Evolutionary conservation across 2,329 filamentous ascomycete genomes (phyloP), one percentile per base, ranked within the genome.

Genomic region (Pseudocercospora pini-densiflorae): DNA sequence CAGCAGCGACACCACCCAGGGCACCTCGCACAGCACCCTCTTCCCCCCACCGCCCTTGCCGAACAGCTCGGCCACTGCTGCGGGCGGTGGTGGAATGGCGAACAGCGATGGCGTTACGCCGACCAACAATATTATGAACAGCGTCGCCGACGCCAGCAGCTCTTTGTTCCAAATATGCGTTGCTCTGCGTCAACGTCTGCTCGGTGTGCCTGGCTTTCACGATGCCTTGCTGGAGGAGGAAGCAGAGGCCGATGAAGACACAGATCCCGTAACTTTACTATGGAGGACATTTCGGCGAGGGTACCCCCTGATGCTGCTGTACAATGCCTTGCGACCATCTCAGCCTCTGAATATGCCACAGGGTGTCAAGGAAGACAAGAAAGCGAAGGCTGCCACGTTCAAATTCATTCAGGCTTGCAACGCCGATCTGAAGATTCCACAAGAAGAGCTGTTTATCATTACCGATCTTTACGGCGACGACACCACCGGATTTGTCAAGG

Each of bases 401-500:
- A 93, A 93, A 76, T 98, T 99, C 77, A 87, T 97, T 66, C 89
- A 96, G 78, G 93, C 92, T 24, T 97, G 94, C 78, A 85, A 96
- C 76, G 89, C 89, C 72, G 91, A 97, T 61, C 84, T 98, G 59
- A 88, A 89, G 63, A 91, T 97, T 61, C 87, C 91, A 1, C 84
- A 92, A 4, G 87, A 90, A 57, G 93, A 97, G 68, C 94, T 92
- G 75, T 98, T 98, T 79, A 91, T 97, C 74, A 91, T 99, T 73
- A 92, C 89, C 65, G 94, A 99, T 80, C 83, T 98, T 54, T 94
- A 95, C 79, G 92, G 93, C 62, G 93, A 94, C 74, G 96, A 97
- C 79, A 99, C 95, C 0, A 97, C 93, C 53, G 95, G 95, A 2
- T 98, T 99, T 78, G 93, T 97, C 72, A 98, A 98, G 87, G 94